phyloP scores from a whole-genome alignment of 495 filamentous ascomycete species.

The Trichoderma reesei region DNA sequence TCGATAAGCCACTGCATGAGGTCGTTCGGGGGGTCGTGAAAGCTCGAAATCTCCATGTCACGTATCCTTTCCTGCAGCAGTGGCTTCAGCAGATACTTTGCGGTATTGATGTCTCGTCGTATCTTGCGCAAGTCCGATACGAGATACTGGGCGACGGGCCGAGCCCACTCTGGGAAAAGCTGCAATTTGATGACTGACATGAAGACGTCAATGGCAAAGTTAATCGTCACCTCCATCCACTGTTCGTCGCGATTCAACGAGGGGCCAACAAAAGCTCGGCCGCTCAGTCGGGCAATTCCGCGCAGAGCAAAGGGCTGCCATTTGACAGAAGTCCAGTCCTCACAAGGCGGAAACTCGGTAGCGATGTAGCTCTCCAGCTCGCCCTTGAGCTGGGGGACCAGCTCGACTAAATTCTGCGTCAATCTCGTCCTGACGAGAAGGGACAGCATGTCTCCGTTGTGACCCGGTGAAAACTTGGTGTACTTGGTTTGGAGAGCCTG shows the following conservation, averaged over 20 bases:
- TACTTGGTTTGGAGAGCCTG: slow-evolving; percentile 30
- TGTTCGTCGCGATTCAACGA: slow-evolving; percentile 23
- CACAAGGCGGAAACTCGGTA: slow-evolving; percentile 25
- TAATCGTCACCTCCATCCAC: slow-evolving; percentile 28
- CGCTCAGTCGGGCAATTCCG: slow-evolving; percentile 23
- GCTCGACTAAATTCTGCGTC: slow-evolving; percentile 23
- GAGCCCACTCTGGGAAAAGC: slow-evolving; percentile 29
- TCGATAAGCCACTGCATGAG: slow-evolving; percentile 28
- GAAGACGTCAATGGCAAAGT: slow-evolving; percentile 28
- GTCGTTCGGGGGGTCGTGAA: slow-evolving; percentile 23
- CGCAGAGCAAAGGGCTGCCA: slow-evolving; percentile 29
- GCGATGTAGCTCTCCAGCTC: slow-evolving; percentile 25
- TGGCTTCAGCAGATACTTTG: slow-evolving; percentile 22
- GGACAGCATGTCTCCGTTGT: slow-evolving; percentile 22
- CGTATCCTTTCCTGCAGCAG: slow-evolving; percentile 24
- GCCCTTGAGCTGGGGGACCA: slow-evolving; percentile 23
- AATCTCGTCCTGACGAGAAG: slow-evolving; percentile 23
- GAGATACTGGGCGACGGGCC: slow-evolving; percentile 21
- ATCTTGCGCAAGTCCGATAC: slow-evolving; percentile 25
- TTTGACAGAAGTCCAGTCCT: slow-evolving; percentile 30
- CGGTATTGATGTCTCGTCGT: slow-evolving; percentile 19
- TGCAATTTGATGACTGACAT: slow-evolving; percentile 29
- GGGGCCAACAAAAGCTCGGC: slow-evolving; percentile 26
- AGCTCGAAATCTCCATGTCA: slow-evolving; percentile 18
- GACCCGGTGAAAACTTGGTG: slow-evolving; percentile 24